These are phyloP conservation scores for Xerocomellus intermedius DNA, from an alignment of 768 basidiomycete genomes.

Conservation along the genomic window DNA sequence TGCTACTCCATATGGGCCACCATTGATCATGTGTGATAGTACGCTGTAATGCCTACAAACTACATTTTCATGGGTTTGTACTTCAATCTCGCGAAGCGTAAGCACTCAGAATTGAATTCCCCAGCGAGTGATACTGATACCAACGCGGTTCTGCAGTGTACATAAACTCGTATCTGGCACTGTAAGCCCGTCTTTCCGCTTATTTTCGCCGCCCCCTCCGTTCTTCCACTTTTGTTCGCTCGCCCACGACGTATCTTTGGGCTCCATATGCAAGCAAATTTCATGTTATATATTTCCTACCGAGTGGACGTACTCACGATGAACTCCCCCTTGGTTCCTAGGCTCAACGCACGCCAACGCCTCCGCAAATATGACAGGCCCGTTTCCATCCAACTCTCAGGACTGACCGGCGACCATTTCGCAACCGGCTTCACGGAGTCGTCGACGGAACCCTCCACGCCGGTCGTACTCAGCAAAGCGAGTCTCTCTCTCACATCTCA, in stretches of 20 bases:
- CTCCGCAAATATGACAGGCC: conserved; percentile 38
- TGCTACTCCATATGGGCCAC: not conserved
- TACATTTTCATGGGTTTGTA: conserved; percentile 57
- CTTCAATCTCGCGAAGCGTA: conserved; percentile 52
- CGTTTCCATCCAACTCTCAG: conserved; percentile 45
- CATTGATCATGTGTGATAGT: conserved; percentile 23
- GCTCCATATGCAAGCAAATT: not conserved
- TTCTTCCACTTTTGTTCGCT: not conserved
- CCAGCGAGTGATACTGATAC: not conserved
- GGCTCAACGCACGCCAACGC: conserved; percentile 47
- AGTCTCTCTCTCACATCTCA: not conserved
- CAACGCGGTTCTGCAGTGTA: conserved; percentile 39
- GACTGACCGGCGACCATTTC: conserved; percentile 26
- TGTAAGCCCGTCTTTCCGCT: conserved; percentile 18
- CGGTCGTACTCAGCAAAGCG: not conserved
- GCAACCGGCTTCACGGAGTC: not conserved
- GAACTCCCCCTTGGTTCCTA: conserved; percentile 2
- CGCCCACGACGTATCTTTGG: not conserved
- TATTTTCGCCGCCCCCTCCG: not conserved
- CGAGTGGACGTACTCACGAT: not conserved
- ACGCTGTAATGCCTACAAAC: conserved; percentile 52
- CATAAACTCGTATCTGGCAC: conserved; percentile 55
- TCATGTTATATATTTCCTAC: not conserved
- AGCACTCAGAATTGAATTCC: conserved; percentile 13
- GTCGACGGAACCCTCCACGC: not conserved